Evolutionary conservation across 2,329 filamentous ascomycete genomes (phyloP).

Genomic region (Leptographium galeiforme): DNA sequence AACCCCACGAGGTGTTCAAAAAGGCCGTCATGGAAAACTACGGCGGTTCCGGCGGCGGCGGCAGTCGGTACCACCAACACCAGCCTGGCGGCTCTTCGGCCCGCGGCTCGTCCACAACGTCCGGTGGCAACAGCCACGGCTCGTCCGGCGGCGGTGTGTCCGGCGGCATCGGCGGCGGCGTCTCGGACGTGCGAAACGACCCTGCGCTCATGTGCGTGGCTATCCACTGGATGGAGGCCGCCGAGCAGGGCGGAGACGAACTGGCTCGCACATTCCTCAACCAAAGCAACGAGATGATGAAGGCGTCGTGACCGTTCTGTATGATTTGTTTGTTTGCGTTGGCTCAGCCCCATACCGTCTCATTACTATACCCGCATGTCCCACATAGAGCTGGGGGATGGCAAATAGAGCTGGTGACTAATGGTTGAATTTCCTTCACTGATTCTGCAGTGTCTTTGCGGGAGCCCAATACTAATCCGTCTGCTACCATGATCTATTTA

Average conservation of each 20-base stretch:
- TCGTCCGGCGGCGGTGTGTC: constrained; percentile 7
- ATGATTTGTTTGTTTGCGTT: not conserved
- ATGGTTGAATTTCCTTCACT: not conserved
- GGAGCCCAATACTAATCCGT: too few relatives aligned
- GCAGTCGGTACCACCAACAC: constrained; percentile 11
- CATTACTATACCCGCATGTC: constrained; percentile 6
- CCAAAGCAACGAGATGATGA: constrained; percentile 31
- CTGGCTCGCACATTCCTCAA: constrained; percentile 71
- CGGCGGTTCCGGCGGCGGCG: constrained; percentile 14
- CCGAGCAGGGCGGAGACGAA: constrained; percentile 72
- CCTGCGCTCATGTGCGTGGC: constrained; percentile 86
- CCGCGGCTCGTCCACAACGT: constrained; percentile 4
- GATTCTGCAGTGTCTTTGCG: not conserved
- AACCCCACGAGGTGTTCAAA: constrained; percentile 81
- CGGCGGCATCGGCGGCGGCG: constrained; percentile 15
- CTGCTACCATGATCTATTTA: not conserved
- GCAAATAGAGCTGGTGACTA: not conserved
- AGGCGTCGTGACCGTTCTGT: not conserved
- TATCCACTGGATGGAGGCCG: constrained; percentile 93
- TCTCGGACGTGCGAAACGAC: constrained; percentile 52
- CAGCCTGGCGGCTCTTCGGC: not conserved
- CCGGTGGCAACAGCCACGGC: constrained; percentile 14
- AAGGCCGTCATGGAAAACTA: constrained; percentile 67
- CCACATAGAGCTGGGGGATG: not conserved
- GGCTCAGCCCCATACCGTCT: not conserved